Evolutionary conservation across 2,329 filamentous ascomycete species (phyloP).

Genomic region (Phyllosticta citribraziliensis): DNA sequence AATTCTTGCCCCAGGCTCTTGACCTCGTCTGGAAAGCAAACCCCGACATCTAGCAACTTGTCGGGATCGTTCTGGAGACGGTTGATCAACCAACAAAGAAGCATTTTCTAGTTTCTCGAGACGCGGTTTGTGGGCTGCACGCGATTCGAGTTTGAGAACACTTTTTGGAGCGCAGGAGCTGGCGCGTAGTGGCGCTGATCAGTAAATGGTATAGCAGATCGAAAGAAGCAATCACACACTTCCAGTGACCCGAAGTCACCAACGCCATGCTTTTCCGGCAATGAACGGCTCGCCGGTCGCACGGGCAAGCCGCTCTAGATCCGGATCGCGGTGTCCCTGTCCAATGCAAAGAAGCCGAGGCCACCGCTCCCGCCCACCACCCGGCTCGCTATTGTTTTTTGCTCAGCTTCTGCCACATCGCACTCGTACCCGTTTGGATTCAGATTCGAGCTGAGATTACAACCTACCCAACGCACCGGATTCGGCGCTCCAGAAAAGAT

Average conservation of each 20-base stretch:
- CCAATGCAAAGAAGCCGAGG: neutral
- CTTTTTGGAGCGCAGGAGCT: neutral
- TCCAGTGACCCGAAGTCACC: no score
- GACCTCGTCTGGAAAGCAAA: neutral
- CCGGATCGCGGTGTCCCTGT: neutral
- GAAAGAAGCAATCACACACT: neutral
- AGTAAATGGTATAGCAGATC: neutral
- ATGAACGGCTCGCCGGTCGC: neutral
- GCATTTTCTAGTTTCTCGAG: neutral
- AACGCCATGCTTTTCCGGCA: neutral
- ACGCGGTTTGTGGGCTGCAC: neutral
- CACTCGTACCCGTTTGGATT: neutral
- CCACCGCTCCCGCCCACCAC: neutral
- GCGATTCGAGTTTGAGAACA: no score
- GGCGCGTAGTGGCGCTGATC: neutral
- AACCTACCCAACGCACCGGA: neutral
- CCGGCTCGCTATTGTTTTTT: neutral
- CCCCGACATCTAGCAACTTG: neutral
- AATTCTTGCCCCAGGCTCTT: neutral
- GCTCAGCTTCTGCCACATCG: neutral
- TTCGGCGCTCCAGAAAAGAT: neutral
- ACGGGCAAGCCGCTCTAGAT: neutral
- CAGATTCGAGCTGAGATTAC: neutral
- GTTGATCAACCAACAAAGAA: neutral
- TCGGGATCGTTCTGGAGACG: neutral